phyloP scores from a whole-genome alignment of 352 stramenopile species.

The Phytophthora podocarpi region DNA sequence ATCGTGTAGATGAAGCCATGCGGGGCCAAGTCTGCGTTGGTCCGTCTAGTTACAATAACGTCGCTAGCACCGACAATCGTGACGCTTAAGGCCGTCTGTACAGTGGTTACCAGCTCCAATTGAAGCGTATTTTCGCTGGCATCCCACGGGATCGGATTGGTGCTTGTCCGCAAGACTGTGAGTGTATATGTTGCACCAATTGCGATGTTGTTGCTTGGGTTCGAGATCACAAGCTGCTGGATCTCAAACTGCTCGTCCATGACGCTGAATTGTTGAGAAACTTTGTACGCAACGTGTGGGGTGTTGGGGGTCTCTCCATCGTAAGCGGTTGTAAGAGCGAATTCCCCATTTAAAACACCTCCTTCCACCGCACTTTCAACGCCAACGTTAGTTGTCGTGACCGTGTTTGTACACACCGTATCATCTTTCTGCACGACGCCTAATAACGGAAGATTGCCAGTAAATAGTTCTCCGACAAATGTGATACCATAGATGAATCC shows the following conservation, averaged over 20 bases:
- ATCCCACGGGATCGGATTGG: slow-evolving; percentile 59
- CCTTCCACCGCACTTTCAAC: slow-evolving; percentile 30
- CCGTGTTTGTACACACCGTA: slow-evolving; percentile 6
- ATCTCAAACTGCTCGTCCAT: too few species aligned
- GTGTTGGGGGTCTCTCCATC: slow-evolving; percentile 49
- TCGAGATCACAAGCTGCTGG: too few species aligned
- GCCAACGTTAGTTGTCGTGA: slow-evolving; percentile 12
- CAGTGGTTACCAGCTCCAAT: too few species aligned
- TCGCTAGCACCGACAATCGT: slow-evolving; percentile 27
- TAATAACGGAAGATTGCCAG: slow-evolving; percentile 52
- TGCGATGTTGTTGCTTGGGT: slow-evolving; percentile 28
- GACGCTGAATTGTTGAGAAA: too few species aligned
- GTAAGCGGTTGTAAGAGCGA: slow-evolving; percentile 57
- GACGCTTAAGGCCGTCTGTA: slow-evolving; percentile 30
- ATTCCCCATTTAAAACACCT: slow-evolving; percentile 38
- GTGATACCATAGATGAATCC: slow-evolving; percentile 70
- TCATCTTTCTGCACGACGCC: slow-evolving; percentile 6
- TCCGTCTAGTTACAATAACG: slow-evolving; percentile 59
- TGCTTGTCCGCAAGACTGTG: slow-evolving; percentile 27
- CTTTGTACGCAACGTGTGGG: slow-evolving; percentile 59
- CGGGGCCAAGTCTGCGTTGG: slow-evolving; percentile 38
- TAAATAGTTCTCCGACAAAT: slow-evolving; percentile 65
- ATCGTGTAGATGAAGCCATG: slow-evolving; percentile 75
- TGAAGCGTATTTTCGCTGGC: slow-evolving; percentile 45
- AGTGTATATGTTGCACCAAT: slow-evolving; percentile 62